A percentile compares a stretch with the other conserved stretches of the same genome.
Conservation (phyloP, 768 basidiomycete genomes). For the Leccinellum albellum region DNA sequence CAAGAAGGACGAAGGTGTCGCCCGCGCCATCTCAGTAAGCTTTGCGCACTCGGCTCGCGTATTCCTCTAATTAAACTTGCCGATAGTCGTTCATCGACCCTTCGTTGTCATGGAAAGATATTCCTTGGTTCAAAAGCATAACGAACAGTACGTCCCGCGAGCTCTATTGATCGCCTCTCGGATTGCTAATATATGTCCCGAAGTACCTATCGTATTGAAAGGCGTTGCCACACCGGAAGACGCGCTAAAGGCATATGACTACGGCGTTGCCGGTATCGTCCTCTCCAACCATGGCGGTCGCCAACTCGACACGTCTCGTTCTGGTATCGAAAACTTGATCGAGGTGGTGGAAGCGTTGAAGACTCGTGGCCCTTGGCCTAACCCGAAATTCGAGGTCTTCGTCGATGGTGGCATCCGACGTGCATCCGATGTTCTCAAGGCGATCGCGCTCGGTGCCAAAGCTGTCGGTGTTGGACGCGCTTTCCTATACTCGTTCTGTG, state of each 20-base stretch:
- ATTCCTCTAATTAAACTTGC: slow-evolving; percentile 12
- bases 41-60: slow-evolving; percentile 28
- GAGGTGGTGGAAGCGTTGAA: slow-evolving; percentile 45
- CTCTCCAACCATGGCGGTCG: slow-evolving; percentile 84
- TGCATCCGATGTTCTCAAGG: slow-evolving; percentile 84
- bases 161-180: slow-evolving; percentile 62
- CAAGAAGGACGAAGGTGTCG: slow-evolving; percentile 66
- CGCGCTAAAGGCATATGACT: slow-evolving; percentile 78
- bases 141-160: slow-evolving; percentile 48
- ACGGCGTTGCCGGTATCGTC: slow-evolving; percentile 70
- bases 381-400: slow-evolving; percentile 75
- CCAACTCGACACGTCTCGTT: slow-evolving; percentile 76
- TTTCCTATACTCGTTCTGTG: slow-evolving; percentile 79
- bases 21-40: slow-evolving; percentile 81
- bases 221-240: slow-evolving; percentile 88
- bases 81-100: slow-evolving; percentile 90
- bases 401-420: slow-evolving; percentile 92
- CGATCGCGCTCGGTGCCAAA: slow-evolving; percentile 77
- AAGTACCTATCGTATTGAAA: slow-evolving; percentile 88
- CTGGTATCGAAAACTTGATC: slow-evolving; percentile 61
- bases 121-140: slow-evolving; percentile 69
- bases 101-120: slow-evolving; percentile 69
- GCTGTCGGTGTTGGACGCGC: slow-evolving; percentile 79
- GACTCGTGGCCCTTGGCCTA: slow-evolving; percentile 67
- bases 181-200: not conserved